Evolutionary conservation across 2,329 filamentous ascomycete species (phyloP).

Genomic region (Colletotrichum cereale): DNA sequence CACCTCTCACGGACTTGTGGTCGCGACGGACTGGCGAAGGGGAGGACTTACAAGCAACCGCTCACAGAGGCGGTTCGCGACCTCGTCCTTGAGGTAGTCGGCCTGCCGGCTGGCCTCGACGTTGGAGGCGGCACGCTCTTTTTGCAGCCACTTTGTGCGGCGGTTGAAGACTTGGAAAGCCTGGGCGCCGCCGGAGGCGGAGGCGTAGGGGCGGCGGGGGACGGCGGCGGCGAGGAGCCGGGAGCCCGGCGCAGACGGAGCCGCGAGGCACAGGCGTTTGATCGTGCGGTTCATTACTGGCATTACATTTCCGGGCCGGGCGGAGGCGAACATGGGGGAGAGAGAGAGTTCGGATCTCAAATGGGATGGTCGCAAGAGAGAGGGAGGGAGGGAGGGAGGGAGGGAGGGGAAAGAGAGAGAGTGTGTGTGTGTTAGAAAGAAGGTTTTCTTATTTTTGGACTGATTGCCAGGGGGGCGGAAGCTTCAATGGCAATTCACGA

Average conservation of each 20-base stretch:
- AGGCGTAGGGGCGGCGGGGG: constrained; percentile 74
- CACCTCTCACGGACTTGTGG: not conserved
- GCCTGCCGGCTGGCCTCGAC: constrained; percentile 80
- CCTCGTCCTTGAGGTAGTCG: constrained; percentile 95
- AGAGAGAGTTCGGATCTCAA: not conserved
- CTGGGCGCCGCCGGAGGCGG: constrained; percentile 81
- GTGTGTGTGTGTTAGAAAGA: constrained; percentile 13
- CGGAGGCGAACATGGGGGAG: constrained; percentile 33
- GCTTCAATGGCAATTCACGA: constrained; percentile 27
- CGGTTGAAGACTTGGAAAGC: constrained; percentile 93
- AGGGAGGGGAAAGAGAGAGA: too few species aligned
- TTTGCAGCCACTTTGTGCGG: constrained; percentile 89
- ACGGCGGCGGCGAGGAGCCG: constrained; percentile 3
- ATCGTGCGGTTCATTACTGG: constrained; percentile 37
- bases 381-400: not conserved
- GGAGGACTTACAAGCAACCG: constrained; percentile 75
- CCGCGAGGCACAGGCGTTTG: constrained; percentile 32
- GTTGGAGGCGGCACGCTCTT: constrained; percentile 83
- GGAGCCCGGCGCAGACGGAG: constrained; percentile 22
- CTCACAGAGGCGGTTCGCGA: constrained; percentile 86
- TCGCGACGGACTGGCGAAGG: not conserved
- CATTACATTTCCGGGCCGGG: constrained; percentile 33
- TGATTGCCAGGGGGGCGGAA: constrained; percentile 2
- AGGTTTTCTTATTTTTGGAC: constrained; percentile 18
- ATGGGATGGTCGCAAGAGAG: not conserved